Percentiles rank a stretch among this genome's conserved stretches.
Conservation (phyloP, 352 stramenopile genomes). For the Phytophthora sansomeana region DNA sequence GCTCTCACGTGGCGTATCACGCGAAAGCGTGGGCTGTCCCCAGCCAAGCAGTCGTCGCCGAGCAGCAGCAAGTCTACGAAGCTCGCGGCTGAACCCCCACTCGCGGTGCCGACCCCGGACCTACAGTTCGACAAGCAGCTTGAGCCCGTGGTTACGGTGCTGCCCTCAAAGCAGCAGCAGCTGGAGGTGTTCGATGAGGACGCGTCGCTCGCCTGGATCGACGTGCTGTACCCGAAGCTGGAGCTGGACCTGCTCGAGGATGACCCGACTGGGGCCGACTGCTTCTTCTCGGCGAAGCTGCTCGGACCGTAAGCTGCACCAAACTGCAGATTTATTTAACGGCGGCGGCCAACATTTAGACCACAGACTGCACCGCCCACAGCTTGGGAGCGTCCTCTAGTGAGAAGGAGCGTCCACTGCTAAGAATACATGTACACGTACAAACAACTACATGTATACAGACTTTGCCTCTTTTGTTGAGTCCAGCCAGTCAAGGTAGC, state of each 20-base stretch:
- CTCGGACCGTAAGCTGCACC: conserved; percentile 21
- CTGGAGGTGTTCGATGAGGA: conserved; percentile 26
- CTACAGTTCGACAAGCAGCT: conserved; percentile 25
- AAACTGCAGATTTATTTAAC: conserved; percentile 35
- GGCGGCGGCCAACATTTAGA: conserved; percentile 8
- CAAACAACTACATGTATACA: neutral
- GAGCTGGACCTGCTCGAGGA: conserved; percentile 43
- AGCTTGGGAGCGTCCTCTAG: neutral
- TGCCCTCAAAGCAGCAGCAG: conserved; percentile 12
- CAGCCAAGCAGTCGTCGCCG: conserved; percentile 8
- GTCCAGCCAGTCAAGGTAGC: conserved; percentile 1
- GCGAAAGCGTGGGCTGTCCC: conserved; percentile 53
- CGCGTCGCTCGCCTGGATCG: conserved; percentile 61
- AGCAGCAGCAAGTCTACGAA: neutral
- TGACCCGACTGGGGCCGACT: conserved; percentile 16
- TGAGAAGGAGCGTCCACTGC: conserved; percentile 1
- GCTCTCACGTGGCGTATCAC: conserved; percentile 72
- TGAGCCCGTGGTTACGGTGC: conserved; percentile 17
- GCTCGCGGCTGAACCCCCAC: neutral
- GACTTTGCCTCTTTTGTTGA: conserved; percentile 6
- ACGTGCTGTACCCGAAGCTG: conserved; percentile 72
- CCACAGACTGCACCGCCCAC: conserved; percentile 13
- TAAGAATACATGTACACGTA: conserved; percentile 20
- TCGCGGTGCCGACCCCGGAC: conserved; percentile 7
- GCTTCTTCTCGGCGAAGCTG: conserved; percentile 25